Percentiles rank a stretch among this genome's conserved stretches.
Conservation (phyloP, 1,139 yeast species). For the Eremothecium cymbalariae region DNA sequence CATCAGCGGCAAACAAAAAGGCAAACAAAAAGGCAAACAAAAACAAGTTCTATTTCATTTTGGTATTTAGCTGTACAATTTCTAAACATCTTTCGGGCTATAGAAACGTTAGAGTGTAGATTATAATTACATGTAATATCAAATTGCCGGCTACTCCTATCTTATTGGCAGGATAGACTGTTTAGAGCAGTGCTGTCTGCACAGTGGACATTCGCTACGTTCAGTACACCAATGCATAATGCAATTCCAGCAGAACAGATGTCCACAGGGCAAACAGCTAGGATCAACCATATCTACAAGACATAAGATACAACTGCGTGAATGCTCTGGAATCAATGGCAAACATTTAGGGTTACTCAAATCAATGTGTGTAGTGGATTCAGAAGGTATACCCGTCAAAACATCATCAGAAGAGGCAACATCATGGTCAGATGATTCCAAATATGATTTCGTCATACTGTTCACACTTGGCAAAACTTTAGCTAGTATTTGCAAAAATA, state of each 20-base stretch:
- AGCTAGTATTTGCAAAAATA: slow-evolving; percentile 51
- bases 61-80: slow-evolving; percentile 28
- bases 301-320: slow-evolving; percentile 79
- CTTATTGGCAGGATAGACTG: slow-evolving; percentile 67
- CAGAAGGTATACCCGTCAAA: neutral
- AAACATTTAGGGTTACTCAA: slow-evolving; percentile 49
- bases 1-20: slow-evolving; percentile 15
- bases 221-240: slow-evolving; percentile 85
- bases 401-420: slow-evolving; percentile 9
- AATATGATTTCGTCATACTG: neutral
- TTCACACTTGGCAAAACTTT: slow-evolving; percentile 29
- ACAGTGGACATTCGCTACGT: slow-evolving; percentile 83
- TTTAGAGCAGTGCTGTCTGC: slow-evolving; percentile 67
- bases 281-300: slow-evolving; percentile 75
- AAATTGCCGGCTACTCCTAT: slow-evolving; percentile 28
- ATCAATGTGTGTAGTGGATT: slow-evolving; percentile 33
- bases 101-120: too few species aligned
- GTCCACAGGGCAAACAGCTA: slow-evolving; percentile 85
- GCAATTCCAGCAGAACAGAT: slow-evolving; percentile 88
- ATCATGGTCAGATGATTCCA: slow-evolving; percentile 2
- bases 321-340: slow-evolving; percentile 61
- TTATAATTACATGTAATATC: neutral
- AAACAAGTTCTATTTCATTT: slow-evolving; percentile 39
- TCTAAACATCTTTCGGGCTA: too few species aligned
- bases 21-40: slow-evolving; percentile 34